phyloP scores from a whole-genome alignment of 2,329 filamentous ascomycete genomes.

The Fusarium transvaalense region DNA sequence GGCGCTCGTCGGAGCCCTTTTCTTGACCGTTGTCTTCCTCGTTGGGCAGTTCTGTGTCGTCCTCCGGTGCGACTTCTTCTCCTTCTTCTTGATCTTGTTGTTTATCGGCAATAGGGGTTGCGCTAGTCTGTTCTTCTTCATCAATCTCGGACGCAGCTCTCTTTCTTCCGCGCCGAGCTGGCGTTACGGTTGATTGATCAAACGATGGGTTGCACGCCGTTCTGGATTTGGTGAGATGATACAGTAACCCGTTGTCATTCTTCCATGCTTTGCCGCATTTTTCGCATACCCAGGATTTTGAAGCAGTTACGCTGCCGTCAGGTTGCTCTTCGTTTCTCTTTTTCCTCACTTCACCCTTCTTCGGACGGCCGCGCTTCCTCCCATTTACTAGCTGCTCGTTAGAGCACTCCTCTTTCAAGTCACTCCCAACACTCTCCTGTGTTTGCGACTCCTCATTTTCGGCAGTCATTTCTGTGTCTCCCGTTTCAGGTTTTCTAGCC shows the following conservation, averaged over 20 bases:
- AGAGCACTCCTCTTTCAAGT: background rate
- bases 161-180: slow-evolving; percentile 35
- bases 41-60: background rate
- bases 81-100: slow-evolving; percentile 1
- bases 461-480: background rate
- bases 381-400: slow-evolving; percentile 33
- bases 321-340: slow-evolving; percentile 20
- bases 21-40: background rate
- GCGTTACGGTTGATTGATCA: slow-evolving; percentile 36
- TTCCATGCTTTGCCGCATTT: slow-evolving; percentile 69
- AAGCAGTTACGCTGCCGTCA: slow-evolving; percentile 30
- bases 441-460: slow-evolving; percentile 6
- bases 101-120: slow-evolving; percentile 1
- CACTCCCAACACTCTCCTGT: slow-evolving; percentile 3
- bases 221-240: slow-evolving; percentile 68
- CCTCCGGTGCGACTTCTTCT: background rate
- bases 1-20: background rate
- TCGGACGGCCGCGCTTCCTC: slow-evolving; percentile 47
- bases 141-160: slow-evolving; percentile 12
- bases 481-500: slow-evolving; percentile 13
- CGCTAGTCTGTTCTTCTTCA: slow-evolving; percentile 17
- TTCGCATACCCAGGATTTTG: slow-evolving; percentile 61
- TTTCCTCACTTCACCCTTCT: slow-evolving; percentile 25
- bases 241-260: slow-evolving; percentile 69
- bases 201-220: slow-evolving; percentile 65